Percentiles rank a stretch among this genome's conserved stretches.
These are phyloP conservation scores for Silene latifolia DNA, from an alignment of 148 eudicot genomes.

Conservation along the genomic window DNA sequence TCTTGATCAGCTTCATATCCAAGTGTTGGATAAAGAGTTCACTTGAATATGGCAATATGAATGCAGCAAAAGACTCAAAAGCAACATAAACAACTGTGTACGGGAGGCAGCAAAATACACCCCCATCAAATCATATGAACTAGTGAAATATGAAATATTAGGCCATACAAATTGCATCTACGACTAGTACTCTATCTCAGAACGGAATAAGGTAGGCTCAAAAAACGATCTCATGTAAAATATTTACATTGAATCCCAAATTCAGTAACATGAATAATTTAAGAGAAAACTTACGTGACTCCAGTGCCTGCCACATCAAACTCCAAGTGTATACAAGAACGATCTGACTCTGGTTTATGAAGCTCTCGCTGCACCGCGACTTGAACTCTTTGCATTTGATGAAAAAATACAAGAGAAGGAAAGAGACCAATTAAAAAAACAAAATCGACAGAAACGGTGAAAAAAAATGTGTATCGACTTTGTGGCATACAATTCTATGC, in stretches of 20 bases:
- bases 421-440: constrained; percentile 4
- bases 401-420: constrained; percentile 11
- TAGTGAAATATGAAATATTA: not conserved
- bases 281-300: constrained; percentile 44
- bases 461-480: not conserved
- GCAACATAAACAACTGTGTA: not conserved
- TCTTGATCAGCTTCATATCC: not conserved
- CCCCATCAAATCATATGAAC: not conserved
- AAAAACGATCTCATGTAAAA: not conserved
- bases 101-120: not conserved
- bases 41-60: not conserved
- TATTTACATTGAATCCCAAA: too few relatives aligned
- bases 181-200: not conserved
- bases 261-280: not conserved
- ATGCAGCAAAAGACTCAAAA: not conserved
- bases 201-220: not conserved
- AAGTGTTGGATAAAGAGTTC: not conserved
- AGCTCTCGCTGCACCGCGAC: constrained; percentile 80
- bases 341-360: constrained; percentile 77
- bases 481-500: not conserved
- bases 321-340: constrained; percentile 93
- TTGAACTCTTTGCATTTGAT: constrained; percentile 41
- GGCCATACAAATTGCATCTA: not conserved
- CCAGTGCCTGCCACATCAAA: constrained; percentile 68
- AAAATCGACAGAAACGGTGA: not conserved